Conservation (phyloP, 106 monocot species). For the Dendrobium catenatum region DNA sequence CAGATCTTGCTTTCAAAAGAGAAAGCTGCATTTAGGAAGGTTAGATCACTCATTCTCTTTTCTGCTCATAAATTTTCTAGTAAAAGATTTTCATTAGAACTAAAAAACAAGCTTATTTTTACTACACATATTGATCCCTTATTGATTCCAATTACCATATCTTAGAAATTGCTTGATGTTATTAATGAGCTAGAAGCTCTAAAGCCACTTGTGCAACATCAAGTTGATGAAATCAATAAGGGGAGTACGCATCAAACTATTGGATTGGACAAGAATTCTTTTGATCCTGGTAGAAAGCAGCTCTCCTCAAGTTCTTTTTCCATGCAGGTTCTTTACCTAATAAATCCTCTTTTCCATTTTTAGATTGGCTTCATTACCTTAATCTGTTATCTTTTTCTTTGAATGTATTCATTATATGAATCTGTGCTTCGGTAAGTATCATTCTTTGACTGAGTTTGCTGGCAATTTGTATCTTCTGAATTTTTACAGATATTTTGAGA, state of each 20-base stretch:
- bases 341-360: background rate
- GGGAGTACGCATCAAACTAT: constrained; percentile 25
- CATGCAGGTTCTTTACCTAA: constrained; percentile 47
- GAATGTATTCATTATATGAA: background rate
- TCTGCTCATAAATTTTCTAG: background rate
- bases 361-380: background rate
- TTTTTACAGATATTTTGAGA: background rate
- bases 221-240: constrained; percentile 66
- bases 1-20: constrained; percentile 52
- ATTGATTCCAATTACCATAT: constrained; percentile 6
- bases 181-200: constrained; percentile 77
- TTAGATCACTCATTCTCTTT: constrained; percentile 7
- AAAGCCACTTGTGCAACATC: constrained; percentile 59
- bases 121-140: constrained; percentile 7
- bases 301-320: constrained; percentile 14
- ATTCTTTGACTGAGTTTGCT: background rate
- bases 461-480: background rate
- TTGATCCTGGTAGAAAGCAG: constrained; percentile 24
- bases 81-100: background rate
- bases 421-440: background rate
- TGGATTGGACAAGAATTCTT: constrained; percentile 14
- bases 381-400: background rate
- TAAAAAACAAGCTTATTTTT: background rate
- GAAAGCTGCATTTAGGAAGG: constrained; percentile 61
- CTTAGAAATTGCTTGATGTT: constrained; percentile 76